Evolutionary conservation across 2,329 filamentous ascomycete genomes (phyloP), one percentile per base, ranked within the genome.

Genomic region (Beauveria asiatica): DNA sequence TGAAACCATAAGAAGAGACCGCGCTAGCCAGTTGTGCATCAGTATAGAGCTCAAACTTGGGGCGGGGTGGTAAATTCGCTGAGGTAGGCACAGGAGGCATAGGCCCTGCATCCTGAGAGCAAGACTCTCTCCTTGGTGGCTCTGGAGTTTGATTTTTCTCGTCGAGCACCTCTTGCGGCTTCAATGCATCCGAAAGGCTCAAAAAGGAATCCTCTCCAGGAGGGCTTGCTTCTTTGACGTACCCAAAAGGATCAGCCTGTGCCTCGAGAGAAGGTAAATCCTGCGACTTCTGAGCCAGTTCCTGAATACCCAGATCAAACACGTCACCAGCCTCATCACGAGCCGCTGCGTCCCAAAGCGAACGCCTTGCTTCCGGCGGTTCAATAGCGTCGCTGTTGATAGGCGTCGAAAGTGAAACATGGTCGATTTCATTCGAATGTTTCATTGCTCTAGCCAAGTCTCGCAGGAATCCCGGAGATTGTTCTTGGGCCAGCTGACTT

Each of bases 401-500:
- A 0, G 69, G 66, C 2, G 70, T 77, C 41, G 62, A 69, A 51
- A 79, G 78, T 1, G 75, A 70, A 49, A 78, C 70, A 21, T 75
- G 65, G 3, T 73, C 70, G 17, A 72, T 66, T 1, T 68, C 61
- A 37, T 84, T 86, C 0, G 86, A 89, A 42, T 76, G 77, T 63
- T 78, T 79, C 64, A 89, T 80, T 1, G 85, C 86, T 57, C 77
- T 69, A 57, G 89, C 84, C 21, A 89, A 72, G 50, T 88, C 81
- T 33, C 80, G 79, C 17, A 89, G 71, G 25, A 86, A 80, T 0
- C 81, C 82, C 0, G 88, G 88, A 0, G 88, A 89, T 41, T 91
- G 84, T 60, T 91, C 88, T 59, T 81, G 76, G 16, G 86, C 87
- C 25, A 96, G 75, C 70, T 96, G 91, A 70, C 91, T 95, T 1